A percentile compares a stretch with the other conserved stretches of the same genome.
Conservation (phyloP, 208 protist species). For the Acanthamoeba lenticulata region DNA sequence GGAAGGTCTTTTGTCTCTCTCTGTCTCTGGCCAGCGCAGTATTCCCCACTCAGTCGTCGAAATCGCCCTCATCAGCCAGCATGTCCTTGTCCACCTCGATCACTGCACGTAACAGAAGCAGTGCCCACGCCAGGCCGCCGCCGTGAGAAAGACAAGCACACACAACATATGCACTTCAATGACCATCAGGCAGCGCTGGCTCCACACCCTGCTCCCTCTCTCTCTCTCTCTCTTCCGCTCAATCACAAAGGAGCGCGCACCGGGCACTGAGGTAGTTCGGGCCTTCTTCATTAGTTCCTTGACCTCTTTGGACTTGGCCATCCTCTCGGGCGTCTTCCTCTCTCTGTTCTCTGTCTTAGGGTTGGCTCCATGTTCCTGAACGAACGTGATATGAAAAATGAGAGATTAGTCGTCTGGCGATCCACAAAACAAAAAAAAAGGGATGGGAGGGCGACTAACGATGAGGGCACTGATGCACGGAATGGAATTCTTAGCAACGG, state of each 20-base stretch:
- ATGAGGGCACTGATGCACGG: conserved; percentile 57
- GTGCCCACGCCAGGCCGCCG: not conserved
- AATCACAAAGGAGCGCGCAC: not conserved
- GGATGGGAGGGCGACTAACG: not conserved
- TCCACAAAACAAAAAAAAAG: too few species aligned
- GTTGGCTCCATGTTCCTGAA: conserved; percentile 41
- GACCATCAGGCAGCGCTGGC: too few species aligned
- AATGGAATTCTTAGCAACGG: conserved; percentile 51
- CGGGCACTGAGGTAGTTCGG: not conserved
- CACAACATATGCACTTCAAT: not conserved
- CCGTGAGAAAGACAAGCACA: too few species aligned
- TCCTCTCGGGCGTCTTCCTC: conserved; percentile 19
- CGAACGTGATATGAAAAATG: not conserved
- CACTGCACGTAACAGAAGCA: not conserved
- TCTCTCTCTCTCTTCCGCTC: too few species aligned
- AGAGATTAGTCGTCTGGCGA: not conserved
- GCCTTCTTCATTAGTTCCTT: conserved; percentile 34
- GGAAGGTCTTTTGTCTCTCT: too few species aligned
- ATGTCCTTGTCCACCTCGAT: conserved; percentile 65
- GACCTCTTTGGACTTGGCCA: conserved; percentile 54
- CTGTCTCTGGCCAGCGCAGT: not conserved
- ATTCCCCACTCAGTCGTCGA: not conserved
- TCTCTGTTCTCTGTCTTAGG: conserved; percentile 52
- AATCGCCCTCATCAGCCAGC: conserved; percentile 41
- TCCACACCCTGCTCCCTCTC: too few species aligned